Evolutionary conservation across 106 monocot genomes (phyloP).

Genomic region (Dactylorhiza incarnata): DNA sequence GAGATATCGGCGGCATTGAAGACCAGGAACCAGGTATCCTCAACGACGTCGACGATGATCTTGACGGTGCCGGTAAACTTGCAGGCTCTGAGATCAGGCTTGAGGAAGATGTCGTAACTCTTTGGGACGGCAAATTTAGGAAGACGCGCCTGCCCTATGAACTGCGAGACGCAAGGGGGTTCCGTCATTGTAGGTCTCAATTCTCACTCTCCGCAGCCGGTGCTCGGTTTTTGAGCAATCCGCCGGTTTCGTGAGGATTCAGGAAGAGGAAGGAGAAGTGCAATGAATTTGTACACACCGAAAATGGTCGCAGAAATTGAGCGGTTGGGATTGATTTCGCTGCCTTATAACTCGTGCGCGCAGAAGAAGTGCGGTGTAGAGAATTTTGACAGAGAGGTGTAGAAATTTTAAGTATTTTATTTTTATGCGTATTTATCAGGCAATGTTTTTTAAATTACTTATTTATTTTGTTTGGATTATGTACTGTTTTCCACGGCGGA

Average conservation of each 20-base stretch:
- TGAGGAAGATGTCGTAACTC: slow-evolving; percentile 58
- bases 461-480: too few species aligned
- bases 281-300: neutral
- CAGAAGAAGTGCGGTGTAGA: too few species aligned
- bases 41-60: slow-evolving; percentile 53
- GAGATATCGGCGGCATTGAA: slow-evolving; percentile 80
- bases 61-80: slow-evolving; percentile 54
- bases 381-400: too few species aligned
- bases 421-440: too few species aligned
- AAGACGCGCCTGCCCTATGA: slow-evolving; percentile 60
- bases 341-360: too few species aligned
- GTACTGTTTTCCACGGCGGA: too few species aligned
- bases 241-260: neutral
- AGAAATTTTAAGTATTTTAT: too few species aligned
- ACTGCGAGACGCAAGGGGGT: slow-evolving; percentile 40
- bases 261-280: neutral
- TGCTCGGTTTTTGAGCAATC: neutral
- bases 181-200: slow-evolving; percentile 1
- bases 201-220: neutral
- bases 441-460: too few species aligned
- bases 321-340: too few species aligned
- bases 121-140: slow-evolving; percentile 64
- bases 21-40: slow-evolving; percentile 61
- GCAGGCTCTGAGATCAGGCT: slow-evolving; percentile 62
- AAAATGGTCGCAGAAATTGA: too few species aligned